Evolutionary conservation across 768 basidiomycete genomes (phyloP).

Genomic region (Coprinellus micaceus): DNA sequence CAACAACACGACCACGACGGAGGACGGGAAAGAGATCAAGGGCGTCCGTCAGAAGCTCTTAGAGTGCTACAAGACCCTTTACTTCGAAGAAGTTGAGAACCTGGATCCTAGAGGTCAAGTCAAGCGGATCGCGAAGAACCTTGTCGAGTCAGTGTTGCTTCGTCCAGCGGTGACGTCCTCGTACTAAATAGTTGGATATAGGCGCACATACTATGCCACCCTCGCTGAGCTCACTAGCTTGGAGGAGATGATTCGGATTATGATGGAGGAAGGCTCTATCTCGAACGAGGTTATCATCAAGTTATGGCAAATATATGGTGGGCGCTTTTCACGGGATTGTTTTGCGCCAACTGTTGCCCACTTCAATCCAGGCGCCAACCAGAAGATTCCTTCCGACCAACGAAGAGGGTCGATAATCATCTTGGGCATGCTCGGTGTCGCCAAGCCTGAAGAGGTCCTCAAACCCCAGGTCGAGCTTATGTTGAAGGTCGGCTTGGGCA

Average conservation of each 20-base stretch:
- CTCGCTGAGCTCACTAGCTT: slow-evolving; percentile 93
- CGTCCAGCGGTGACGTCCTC: neutral
- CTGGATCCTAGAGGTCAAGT: slow-evolving; percentile 81
- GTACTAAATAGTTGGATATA: slow-evolving; percentile 29
- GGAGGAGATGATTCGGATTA: slow-evolving; percentile 93
- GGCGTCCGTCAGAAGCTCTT: slow-evolving; percentile 83
- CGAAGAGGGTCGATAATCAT: slow-evolving; percentile 94
- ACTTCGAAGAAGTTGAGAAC: slow-evolving; percentile 80
- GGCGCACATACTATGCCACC: slow-evolving; percentile 87
- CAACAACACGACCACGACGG: slow-evolving; percentile 68
- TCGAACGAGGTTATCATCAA: slow-evolving; percentile 83
- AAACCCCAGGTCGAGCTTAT: slow-evolving; percentile 78
- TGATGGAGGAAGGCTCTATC: slow-evolving; percentile 88
- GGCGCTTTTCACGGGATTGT: slow-evolving; percentile 22
- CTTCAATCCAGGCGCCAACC: slow-evolving; percentile 56
- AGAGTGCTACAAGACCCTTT: slow-evolving; percentile 83
- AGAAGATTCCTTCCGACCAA: slow-evolving; percentile 74
- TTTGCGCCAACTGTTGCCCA: neutral
- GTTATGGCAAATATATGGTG: slow-evolving; percentile 96
- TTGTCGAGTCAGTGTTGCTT: slow-evolving; percentile 75
- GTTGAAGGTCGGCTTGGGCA: slow-evolving; percentile 83
- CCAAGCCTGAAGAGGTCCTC: slow-evolving; percentile 65
- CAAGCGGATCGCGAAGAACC: slow-evolving; percentile 90
- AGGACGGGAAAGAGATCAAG: slow-evolving; percentile 69
- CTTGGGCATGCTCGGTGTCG: slow-evolving; percentile 93